These are phyloP conservation scores for Bryoglossum gracile DNA, from an alignment of 495 filamentous ascomycete species.

Conservation along the genomic window DNA sequence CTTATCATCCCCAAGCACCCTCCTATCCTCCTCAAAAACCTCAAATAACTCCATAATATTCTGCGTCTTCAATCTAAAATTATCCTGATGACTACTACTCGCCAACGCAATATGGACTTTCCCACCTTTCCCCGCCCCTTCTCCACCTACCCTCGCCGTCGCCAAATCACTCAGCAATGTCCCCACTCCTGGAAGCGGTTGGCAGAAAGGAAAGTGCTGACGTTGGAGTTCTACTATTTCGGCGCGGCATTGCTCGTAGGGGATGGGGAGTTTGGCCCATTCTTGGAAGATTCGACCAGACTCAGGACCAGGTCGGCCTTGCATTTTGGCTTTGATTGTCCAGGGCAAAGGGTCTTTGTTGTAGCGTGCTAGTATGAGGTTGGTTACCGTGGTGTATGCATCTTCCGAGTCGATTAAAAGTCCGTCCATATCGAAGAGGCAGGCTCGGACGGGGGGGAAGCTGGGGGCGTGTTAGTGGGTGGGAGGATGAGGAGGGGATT, in stretches of 20 bases:
- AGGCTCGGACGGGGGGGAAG: conserved; percentile 71
- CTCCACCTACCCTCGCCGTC: conserved; percentile 11
- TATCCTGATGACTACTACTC: conserved; percentile 62
- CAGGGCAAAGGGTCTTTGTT: conserved; percentile 70
- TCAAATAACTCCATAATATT: conserved; percentile 69
- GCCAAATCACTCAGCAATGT: conserved; percentile 52
- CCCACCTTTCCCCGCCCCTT: conserved; percentile 16
- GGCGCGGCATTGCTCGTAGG: conserved; percentile 51
- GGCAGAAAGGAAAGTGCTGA: conserved; percentile 61
- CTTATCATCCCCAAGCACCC: conserved; percentile 79
- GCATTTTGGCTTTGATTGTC: conserved; percentile 88
- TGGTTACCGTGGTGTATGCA: conserved; percentile 76
- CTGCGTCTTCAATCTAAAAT: conserved; percentile 72
- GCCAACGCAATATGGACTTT: conserved; percentile 78
- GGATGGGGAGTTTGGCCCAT: conserved; percentile 85
- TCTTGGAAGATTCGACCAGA: conserved; percentile 45
- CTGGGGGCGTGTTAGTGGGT: conserved; percentile 4
- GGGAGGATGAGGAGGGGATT: background rate
- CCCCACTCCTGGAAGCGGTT: conserved; percentile 72
- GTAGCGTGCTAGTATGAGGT: conserved; percentile 69
- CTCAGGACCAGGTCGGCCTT: conserved; percentile 78
- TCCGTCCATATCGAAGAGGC: conserved; percentile 98
- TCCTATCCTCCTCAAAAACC: conserved; percentile 57
- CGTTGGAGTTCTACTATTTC: conserved; percentile 55
- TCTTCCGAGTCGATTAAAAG: conserved; percentile 93